Percentiles rank a stretch among this genome's conserved stretches.
Conservation (phyloP, 768 basidiomycete species). For the Pilatotrama ljubarskyi region DNA sequence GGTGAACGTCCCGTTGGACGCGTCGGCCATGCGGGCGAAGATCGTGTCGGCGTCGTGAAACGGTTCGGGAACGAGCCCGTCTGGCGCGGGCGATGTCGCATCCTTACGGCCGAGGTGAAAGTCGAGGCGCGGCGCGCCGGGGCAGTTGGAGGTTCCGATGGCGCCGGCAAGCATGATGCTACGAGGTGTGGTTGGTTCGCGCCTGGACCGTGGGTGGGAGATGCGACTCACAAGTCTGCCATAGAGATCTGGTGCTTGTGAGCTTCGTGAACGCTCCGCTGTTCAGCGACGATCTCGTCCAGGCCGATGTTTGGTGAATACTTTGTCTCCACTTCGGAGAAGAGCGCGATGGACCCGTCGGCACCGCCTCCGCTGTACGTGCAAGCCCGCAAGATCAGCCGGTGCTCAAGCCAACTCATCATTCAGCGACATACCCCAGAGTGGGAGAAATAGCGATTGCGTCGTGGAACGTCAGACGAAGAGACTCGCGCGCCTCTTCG, state of each 20-base stretch:
- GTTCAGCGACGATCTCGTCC: slow-evolving; percentile 9
- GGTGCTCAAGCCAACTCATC: not conserved
- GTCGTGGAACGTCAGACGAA: slow-evolving; percentile 32
- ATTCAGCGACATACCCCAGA: slow-evolving; percentile 4
- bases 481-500: slow-evolving; percentile 32
- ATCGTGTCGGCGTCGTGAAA: slow-evolving; percentile 26
- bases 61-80: slow-evolving; percentile 25
- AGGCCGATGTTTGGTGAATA: slow-evolving; percentile 40
- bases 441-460: slow-evolving; percentile 19
- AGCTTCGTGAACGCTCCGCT: not conserved
- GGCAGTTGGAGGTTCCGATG: slow-evolving; percentile 43
- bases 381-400: no score
- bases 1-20: slow-evolving; percentile 22
- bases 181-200: not conserved
- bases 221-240: slow-evolving; percentile 7
- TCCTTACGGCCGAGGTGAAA: slow-evolving; percentile 34
- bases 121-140: slow-evolving; percentile 43
- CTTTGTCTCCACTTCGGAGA: slow-evolving; percentile 40
- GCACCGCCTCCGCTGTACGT: slow-evolving; percentile 30
- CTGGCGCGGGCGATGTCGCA: slow-evolving; percentile 19
- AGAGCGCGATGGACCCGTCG: slow-evolving; percentile 50
- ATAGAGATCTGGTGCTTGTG: slow-evolving; percentile 1
- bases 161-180: slow-evolving; percentile 49
- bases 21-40: slow-evolving; percentile 16
- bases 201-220: not conserved